Evolutionary conservation across 345 rosid genomes (phyloP).

Genomic region (Trapa incisa): DNA sequence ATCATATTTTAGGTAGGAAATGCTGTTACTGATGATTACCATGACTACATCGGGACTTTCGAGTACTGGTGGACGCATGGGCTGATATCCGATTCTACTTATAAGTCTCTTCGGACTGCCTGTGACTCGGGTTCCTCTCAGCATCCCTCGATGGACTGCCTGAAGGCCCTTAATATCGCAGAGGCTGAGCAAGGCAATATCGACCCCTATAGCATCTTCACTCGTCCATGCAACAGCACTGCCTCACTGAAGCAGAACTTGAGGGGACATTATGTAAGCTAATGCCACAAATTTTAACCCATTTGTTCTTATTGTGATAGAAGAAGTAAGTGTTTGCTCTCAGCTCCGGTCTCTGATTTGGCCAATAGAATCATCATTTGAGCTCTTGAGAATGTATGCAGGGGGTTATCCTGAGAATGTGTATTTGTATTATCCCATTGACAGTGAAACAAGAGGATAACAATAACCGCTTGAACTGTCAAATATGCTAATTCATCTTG

Average conservation of each 20-base stretch:
- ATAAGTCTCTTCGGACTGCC: constrained; percentile 32
- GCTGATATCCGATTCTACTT: constrained; percentile 84
- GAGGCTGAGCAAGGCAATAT: constrained; percentile 61
- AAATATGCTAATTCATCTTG: constrained; percentile 1
- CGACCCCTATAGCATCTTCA: constrained; percentile 82
- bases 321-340: no score
- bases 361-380: no score
- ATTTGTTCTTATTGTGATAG: no score
- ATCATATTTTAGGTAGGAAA: constrained; percentile 58
- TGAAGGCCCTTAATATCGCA: constrained; percentile 39
- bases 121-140: constrained; percentile 49
- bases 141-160: constrained; percentile 66
- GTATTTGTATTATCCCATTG: background rate
- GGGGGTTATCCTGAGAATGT: background rate
- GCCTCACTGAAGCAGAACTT: constrained; percentile 40
- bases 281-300: no score
- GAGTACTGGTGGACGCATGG: constrained; percentile 99
- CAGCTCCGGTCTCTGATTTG: no score
- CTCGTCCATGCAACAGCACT: constrained; percentile 51
- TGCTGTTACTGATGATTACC: constrained; percentile 87
- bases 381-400: no score
- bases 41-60: constrained; percentile 72
- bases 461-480: background rate
- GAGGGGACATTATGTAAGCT: constrained; percentile 66
- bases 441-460: background rate